Conservation (phyloP, 331 rosid genomes). For the Telfairia occidentalis region DNA sequence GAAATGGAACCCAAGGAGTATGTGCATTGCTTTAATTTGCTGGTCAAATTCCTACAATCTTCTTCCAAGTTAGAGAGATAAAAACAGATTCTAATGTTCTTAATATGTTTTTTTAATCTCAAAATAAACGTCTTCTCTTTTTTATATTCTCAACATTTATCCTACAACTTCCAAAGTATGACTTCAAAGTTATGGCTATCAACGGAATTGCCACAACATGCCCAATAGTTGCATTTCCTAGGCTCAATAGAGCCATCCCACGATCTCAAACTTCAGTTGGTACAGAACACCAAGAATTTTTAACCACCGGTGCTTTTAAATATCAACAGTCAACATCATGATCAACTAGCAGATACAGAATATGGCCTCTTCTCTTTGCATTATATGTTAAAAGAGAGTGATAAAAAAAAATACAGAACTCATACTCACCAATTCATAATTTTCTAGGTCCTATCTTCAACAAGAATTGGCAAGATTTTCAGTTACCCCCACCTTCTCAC, state of each 20-base stretch:
- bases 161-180: not conserved
- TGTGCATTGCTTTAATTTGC: not conserved
- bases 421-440: not conserved
- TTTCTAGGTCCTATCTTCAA: not conserved
- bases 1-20: not conserved
- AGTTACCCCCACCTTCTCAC: not conserved
- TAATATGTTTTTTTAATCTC: not conserved
- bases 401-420: not conserved
- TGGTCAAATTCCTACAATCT: not conserved
- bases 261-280: not conserved
- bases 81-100: not conserved
- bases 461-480: not conserved
- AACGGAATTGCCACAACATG: not conserved
- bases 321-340: not conserved
- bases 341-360: not conserved
- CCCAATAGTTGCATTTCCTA: not conserved
- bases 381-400: not conserved
- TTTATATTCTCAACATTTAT: not conserved
- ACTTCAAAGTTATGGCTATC: not conserved
- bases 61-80: not conserved
- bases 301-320: not conserved
- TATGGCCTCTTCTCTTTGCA: not conserved
- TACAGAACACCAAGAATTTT: not conserved
- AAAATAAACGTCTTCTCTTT: not conserved
- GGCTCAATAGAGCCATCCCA: not conserved